Evolutionary conservation across 2,329 filamentous ascomycete genomes (phyloP).

Genomic region (Colletotrichum sp.): DNA sequence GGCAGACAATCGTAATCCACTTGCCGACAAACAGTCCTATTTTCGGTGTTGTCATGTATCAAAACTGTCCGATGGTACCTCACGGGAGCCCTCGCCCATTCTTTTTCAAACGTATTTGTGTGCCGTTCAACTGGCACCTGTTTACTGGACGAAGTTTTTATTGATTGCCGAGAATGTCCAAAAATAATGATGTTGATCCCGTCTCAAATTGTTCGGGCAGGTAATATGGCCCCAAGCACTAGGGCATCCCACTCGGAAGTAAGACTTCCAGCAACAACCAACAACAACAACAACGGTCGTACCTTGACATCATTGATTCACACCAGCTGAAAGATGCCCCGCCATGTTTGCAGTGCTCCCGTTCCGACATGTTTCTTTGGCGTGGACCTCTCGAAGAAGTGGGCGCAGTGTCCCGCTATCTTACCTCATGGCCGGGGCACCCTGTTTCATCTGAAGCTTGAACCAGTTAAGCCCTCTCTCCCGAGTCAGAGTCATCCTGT

Average conservation of each 20-base stretch:
- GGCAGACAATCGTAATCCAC: not conserved
- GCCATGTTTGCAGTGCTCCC: not conserved
- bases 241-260: not conserved
- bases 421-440: not conserved
- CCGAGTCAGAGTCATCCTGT: not conserved
- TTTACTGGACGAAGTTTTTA: not conserved
- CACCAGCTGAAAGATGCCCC: not conserved
- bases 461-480: not conserved
- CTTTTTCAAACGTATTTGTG: not conserved
- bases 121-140: not conserved
- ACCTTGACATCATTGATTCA: not conserved
- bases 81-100: not conserved
- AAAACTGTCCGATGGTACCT: not conserved
- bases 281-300: not conserved
- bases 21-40: not conserved
- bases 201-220: not conserved
- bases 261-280: not conserved
- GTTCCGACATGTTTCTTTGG: not conserved
- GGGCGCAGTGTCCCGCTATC: not conserved
- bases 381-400: not conserved
- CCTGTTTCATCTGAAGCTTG: conserved; percentile 16
- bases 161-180: not conserved
- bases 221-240: not conserved
- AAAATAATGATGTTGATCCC: not conserved
- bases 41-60: not conserved